Percentiles rank a stretch among this genome's conserved stretches.
Conservation (phyloP, 1,284 basidiomycete species). For the Peniophora sp. region DNA sequence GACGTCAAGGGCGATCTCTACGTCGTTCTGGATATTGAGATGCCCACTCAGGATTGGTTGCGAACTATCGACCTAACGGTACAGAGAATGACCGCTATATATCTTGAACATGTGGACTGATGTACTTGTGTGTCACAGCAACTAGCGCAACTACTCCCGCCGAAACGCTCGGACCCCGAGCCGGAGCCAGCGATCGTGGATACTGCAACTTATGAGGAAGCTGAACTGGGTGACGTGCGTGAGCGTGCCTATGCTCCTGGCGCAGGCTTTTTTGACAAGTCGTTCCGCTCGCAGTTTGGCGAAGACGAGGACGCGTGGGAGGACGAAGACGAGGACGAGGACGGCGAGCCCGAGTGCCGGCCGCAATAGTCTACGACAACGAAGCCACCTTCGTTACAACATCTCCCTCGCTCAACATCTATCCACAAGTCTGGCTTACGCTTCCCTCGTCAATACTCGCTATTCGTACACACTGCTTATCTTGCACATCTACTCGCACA, state of each 20-base stretch:
- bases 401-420: too few relatives aligned
- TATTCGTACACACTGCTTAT: background rate
- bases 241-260: conserved; percentile 59
- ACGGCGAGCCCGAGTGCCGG: conserved; percentile 58
- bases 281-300: conserved; percentile 62
- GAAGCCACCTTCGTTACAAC: too few relatives aligned
- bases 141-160: conserved; percentile 59
- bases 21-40: conserved; percentile 77
- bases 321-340: conserved; percentile 59
- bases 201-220: conserved; percentile 64
- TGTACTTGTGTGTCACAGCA: conserved; percentile 31
- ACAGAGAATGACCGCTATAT: conserved; percentile 4
- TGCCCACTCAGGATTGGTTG: conserved; percentile 72
- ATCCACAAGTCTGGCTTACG: too few relatives aligned
- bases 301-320: conserved; percentile 40
- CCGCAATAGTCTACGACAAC: conserved; percentile 33
- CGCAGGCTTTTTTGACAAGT: conserved; percentile 66
- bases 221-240: conserved; percentile 75
- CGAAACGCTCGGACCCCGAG: conserved; percentile 64
- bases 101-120: background rate
- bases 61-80: conserved; percentile 51
- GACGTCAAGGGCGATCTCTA: conserved; percentile 77
- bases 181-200: conserved; percentile 67
- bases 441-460: conserved; percentile 1
- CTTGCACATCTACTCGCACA: background rate